A percentile compares a stretch with the other conserved stretches of the same genome.
Conservation (phyloP, 257 asterid species). For the Verbena officinalis region DNA sequence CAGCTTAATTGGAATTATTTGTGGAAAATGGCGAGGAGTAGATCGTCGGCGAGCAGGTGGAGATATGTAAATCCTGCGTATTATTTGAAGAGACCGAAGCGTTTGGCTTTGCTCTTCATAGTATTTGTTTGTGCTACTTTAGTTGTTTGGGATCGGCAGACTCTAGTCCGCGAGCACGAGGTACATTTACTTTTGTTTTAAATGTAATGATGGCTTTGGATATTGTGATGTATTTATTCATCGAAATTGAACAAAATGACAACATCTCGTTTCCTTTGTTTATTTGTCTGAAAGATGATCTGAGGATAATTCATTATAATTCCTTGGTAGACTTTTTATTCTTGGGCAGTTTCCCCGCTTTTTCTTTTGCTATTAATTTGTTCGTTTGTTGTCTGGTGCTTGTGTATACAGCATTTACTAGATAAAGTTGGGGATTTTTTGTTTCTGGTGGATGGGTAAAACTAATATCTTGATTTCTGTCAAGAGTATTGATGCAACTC, state of each 20-base stretch:
- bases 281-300: conserved; percentile 21
- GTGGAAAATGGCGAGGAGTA: conserved; percentile 71
- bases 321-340: not conserved
- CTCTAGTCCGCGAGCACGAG: conserved; percentile 91
- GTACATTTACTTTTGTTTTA: conserved; percentile 34
- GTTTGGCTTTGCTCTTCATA: conserved; percentile 73
- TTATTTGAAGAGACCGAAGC: conserved; percentile 93
- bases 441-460: not conserved
- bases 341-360: not conserved
- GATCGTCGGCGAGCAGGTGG: conserved; percentile 74
- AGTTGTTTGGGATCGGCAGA: conserved; percentile 93
- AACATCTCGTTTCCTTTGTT: not conserved
- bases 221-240: not conserved
- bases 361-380: not conserved
- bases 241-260: not conserved
- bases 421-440: not conserved
- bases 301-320: not conserved
- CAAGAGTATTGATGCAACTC: conserved; percentile 1
- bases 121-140: conserved; percentile 60
- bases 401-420: conserved; percentile 7
- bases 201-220: not conserved
- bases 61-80: conserved; percentile 80
- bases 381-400: conserved; percentile 3
- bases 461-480: not conserved
- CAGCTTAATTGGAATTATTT: not conserved